A percentile compares a stretch with the other conserved stretches of the same genome.
phyloP scores from a whole-genome alignment of 257 asterid species.

The Solanum boliviense region DNA sequence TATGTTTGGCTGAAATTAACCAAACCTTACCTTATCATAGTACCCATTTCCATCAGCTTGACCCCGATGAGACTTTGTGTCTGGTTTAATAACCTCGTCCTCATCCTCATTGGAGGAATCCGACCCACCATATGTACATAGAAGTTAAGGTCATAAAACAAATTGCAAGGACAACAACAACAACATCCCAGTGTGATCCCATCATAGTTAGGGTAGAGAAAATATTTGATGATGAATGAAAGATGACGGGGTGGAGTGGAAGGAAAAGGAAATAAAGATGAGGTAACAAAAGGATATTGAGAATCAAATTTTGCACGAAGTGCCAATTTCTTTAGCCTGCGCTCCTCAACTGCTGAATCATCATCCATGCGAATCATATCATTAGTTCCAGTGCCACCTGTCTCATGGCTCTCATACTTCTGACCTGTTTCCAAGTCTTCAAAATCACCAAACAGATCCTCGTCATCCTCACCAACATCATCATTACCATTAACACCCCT shows the following conservation, averaged over 20 bases:
- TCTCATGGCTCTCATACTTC: conserved; percentile 34
- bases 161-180: conserved; percentile 2
- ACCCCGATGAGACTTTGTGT: conserved; percentile 31
- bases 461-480: conserved; percentile 31
- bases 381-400: conserved; percentile 15
- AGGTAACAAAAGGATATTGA: conserved; percentile 54
- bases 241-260: not conserved
- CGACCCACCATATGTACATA: conserved; percentile 38
- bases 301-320: conserved; percentile 91
- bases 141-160: conserved; percentile 49
- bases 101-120: conserved; percentile 56
- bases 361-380: conserved; percentile 20
- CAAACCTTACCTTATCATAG: conserved; percentile 57
- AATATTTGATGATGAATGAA: not conserved
- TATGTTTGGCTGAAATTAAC: not conserved
- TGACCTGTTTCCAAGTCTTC: conserved; percentile 96
- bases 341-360: conserved; percentile 47
- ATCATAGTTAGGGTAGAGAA: not conserved
- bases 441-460: conserved; percentile 60
- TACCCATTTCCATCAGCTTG: conserved; percentile 59
- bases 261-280: not conserved
- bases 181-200: not conserved
- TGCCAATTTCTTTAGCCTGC: conserved; percentile 81
- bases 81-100: conserved; percentile 33
- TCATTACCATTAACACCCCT: conserved; percentile 24